Evolutionary conservation across 805 yeast genomes (phyloP).

Genomic region (Metschnikowia colocasiae): DNA sequence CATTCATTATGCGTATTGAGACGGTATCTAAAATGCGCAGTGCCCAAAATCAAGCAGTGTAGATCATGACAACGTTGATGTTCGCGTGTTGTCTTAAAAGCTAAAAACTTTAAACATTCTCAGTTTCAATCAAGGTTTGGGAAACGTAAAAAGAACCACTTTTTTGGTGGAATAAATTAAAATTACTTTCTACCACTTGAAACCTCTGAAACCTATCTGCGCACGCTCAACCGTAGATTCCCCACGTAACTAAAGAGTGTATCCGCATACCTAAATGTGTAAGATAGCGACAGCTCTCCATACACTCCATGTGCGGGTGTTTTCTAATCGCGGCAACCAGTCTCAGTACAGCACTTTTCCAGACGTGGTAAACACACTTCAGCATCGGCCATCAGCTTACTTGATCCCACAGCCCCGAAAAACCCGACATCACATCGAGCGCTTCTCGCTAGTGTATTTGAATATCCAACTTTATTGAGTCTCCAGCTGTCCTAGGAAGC

Average conservation of each 20-base stretch:
- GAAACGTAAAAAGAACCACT: no score
- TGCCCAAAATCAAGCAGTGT: background rate
- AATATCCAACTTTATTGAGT: background rate
- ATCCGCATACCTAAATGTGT: background rate
- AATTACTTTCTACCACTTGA: no score
- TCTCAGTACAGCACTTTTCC: constrained; percentile 2
- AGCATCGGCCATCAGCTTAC: background rate
- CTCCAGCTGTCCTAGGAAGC: background rate
- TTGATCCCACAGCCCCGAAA: background rate
- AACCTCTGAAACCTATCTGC: no score
- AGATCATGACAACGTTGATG: background rate
- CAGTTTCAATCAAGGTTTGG: no score
- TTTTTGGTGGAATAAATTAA: no score
- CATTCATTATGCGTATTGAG: background rate
- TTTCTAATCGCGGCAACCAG: constrained; percentile 4
- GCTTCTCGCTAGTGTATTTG: background rate
- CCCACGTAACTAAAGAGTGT: background rate
- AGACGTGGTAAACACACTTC: background rate
- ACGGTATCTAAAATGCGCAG: background rate
- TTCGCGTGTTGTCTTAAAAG: background rate
- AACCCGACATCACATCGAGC: background rate
- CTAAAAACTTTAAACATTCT: background rate
- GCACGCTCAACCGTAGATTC: background rate
- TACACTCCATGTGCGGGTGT: constrained; percentile 5
- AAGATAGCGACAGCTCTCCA: background rate